Conservation (phyloP, 441 rosid genomes). For the Populus hybrid region DNA sequence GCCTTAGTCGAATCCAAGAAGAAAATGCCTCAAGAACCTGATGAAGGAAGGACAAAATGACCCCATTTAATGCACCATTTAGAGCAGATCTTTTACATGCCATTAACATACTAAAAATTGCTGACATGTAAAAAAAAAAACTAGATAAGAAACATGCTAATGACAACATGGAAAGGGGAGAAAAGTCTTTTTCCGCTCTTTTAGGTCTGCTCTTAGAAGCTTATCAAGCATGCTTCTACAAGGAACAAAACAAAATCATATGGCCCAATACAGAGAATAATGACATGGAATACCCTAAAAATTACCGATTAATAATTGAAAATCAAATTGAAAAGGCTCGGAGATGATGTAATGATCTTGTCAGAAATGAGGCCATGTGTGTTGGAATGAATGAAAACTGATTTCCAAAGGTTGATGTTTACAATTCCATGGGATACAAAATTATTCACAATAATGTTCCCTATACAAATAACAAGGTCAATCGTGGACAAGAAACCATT, state of each 20-base stretch:
- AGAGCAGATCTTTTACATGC: slow-evolving; percentile 14
- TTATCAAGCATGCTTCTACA: background rate
- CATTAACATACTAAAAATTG: background rate
- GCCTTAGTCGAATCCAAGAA: slow-evolving; percentile 95
- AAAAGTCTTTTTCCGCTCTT: background rate
- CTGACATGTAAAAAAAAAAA: background rate
- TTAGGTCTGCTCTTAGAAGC: background rate
- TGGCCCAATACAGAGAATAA: background rate
- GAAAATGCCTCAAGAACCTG: slow-evolving; percentile 99
- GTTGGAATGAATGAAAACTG: background rate
- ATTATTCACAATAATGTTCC: background rate
- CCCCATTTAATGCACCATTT: slow-evolving; percentile 12
- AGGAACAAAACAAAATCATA: background rate
- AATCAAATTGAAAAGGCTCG: background rate
- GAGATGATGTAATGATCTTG: background rate
- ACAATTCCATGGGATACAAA: background rate
- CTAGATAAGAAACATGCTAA: background rate
- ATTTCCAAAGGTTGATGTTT: background rate
- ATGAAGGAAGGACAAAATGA: slow-evolving; percentile 26
- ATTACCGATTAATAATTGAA: background rate
- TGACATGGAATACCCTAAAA: background rate
- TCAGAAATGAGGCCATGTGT: background rate
- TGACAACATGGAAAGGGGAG: background rate
- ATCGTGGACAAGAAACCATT: background rate
- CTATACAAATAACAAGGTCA: background rate